Evolutionary conservation across 345 rosid species (phyloP), one percentile per base, ranked within the genome.

Genomic region (Cardamine chenopodiifolia): DNA sequence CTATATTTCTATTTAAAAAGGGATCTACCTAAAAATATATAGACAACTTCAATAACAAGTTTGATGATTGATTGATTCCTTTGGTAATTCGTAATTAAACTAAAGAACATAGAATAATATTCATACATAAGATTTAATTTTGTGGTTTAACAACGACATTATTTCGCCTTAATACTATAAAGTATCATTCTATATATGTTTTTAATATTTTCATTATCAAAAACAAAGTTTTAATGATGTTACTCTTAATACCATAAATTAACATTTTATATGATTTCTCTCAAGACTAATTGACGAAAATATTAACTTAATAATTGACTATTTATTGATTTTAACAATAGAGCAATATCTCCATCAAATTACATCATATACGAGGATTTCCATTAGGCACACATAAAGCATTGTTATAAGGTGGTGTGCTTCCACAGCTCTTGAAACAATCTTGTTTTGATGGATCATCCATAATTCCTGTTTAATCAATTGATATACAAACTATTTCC

Each of bases 391-490:
- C 9, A 26, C 68, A 63, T 5, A 40, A 8, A 62, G 9, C 20
- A 40, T 62, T 62, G 8, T 39, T 22, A 25, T 1, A 62, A 40
- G 52, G 67, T 62, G 67, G 67, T 40, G 34, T 40, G 34, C 67
- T 35, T 62, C 67, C 67, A 62, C 67, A 62, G 3, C 18, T 15
- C 20, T 23, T 23, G 22, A 62, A 0, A 40, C 52, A 66, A 34
- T 49, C 47, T 66, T 14, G 14, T 49, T 50, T 66, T 40, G 47
- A 40, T 28, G 2, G 15, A 9, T 58, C 62, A 8, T 31, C 32
- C 49, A 61, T 61, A 39, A 61, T 39, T 14, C 12, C 19, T 61
- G 49, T 6, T 61, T 34, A 4, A 4, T 22, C 31, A 37, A 13
- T 37, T 17, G 15, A 6, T 7, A 6, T 61, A 37, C 10, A 37